Evolutionary conservation across 352 stramenopile genomes (phyloP), one percentile per base, ranked within the genome.

Genomic region (Pythium rishiriense): DNA sequence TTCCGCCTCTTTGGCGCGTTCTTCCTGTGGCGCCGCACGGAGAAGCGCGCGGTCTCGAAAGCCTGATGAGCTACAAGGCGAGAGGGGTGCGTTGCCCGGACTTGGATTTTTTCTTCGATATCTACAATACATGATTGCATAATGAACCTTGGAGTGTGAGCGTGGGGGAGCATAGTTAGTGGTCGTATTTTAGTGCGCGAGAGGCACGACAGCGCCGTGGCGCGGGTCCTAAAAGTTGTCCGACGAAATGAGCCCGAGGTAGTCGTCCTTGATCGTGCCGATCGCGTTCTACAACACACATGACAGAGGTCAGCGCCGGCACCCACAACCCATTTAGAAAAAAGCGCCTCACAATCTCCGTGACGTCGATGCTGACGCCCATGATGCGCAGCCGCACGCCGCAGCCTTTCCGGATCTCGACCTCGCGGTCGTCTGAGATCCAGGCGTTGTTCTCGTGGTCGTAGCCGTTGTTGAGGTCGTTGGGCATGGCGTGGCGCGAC

Each of bases 241-340:
- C 15, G 85, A 90, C 46, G 85, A 94, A 67, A 99, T 97, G 58
- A 98, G 87, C 58, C 97, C 97, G 84, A 99, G 90, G 91, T 98
- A 99, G 70, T 99, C 97, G 74, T 99, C 97, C 71, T 98, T 99
- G 68, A 99, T 98, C 53, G 94, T 98, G 45, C 95, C 97, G 70
- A 99, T 98, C 21, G 97, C 97, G 48, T 97, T 98, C 86, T 95
- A 55, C 24, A 29, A 11, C 41, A 24, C n/a, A 7, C 39, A 46
- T 46, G 14, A n/a, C 39, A 24, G 39, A 12, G 33, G 33, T 51
- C 17, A 46, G 39, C 39, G 21, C n/a, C 57, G 46, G 25, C 35
- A 53, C 7, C 19, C 1, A 43, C 41, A 70, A 31, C 33, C 58
- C 1, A 45, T 39, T 19, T 35, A 67, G 17, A 65, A 58, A 28